Evolutionary conservation across 306 rosid genomes (phyloP).

Genomic region (Rosa rugosa): DNA sequence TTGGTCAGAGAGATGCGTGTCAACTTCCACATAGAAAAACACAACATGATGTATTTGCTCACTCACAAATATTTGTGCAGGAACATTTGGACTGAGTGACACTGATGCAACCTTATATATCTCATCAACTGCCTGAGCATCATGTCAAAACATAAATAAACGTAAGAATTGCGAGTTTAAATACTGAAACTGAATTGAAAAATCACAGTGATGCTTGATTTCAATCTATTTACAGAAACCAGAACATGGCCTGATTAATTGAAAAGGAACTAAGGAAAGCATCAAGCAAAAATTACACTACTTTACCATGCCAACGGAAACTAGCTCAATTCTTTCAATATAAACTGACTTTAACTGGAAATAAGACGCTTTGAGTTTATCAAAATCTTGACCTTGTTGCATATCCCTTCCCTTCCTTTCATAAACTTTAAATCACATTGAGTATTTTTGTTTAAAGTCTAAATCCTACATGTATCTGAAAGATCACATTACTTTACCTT

Average conservation of each 20-base stretch:
- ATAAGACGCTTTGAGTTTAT: neutral
- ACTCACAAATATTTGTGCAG: conserved; percentile 99
- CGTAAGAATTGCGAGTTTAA: conserved; percentile 22
- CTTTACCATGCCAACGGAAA: neutral
- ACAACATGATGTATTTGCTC: conserved; percentile 26
- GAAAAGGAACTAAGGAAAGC: neutral
- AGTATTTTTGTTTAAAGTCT: conserved; percentile 13
- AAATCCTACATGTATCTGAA: conserved; percentile 11
- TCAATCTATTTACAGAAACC: conserved; percentile 2
- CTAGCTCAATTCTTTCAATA: neutral
- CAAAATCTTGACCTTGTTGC: conserved; percentile 1
- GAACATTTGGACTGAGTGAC: conserved; percentile 96
- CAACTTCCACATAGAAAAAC: conserved; percentile 10
- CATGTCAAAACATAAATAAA: conserved; percentile 24
- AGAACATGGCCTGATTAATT: neutral
- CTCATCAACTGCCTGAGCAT: conserved; percentile 91
- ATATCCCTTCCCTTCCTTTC: conserved; percentile 1
- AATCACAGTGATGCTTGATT: conserved; percentile 4
- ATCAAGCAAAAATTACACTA: conserved; percentile 3
- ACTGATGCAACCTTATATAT: conserved; percentile 87
- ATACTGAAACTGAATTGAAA: conserved; percentile 5
- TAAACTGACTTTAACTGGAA: neutral
- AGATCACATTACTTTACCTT: neutral
- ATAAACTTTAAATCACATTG: conserved; percentile 2
- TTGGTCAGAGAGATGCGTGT: conserved; percentile 3